Conservation (phyloP, 495 filamentous ascomycete genomes). For the Xylaria longipes region DNA sequence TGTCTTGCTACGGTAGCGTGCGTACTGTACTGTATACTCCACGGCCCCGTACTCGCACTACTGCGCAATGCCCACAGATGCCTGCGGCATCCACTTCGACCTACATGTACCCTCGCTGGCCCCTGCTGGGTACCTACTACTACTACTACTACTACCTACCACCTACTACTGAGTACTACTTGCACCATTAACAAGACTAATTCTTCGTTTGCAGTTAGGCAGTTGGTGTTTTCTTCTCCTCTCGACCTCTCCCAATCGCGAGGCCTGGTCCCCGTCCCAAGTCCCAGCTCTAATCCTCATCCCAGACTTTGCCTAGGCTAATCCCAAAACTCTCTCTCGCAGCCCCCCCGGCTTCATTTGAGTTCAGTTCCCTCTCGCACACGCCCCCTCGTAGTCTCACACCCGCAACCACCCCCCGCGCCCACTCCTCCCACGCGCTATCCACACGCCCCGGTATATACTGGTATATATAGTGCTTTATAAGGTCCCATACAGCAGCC, state of each 20-base stretch:
- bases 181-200: not conserved
- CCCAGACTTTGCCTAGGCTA: no score
- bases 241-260: not conserved
- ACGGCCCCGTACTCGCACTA: not conserved
- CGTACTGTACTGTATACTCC: not conserved
- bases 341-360: not conserved
- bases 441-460: not conserved
- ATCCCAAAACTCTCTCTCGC: not conserved
- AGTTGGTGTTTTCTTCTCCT: not conserved
- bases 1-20: not conserved
- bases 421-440: not conserved
- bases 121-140: not conserved
- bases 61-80: constrained; percentile 2
- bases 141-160: no score
- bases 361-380: not conserved
- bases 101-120: not conserved
- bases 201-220: not conserved
- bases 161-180: no score
- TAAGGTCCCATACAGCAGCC: constrained; percentile 1
- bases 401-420: not conserved
- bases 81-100: not conserved
- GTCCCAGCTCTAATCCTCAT: constrained; percentile 3
- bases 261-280: not conserved
- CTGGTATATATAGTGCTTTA: constrained; percentile 12
- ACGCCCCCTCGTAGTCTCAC: not conserved